Evolutionary conservation across 257 asterid species (phyloP).

Genomic region (Solanum raphanifolium): DNA sequence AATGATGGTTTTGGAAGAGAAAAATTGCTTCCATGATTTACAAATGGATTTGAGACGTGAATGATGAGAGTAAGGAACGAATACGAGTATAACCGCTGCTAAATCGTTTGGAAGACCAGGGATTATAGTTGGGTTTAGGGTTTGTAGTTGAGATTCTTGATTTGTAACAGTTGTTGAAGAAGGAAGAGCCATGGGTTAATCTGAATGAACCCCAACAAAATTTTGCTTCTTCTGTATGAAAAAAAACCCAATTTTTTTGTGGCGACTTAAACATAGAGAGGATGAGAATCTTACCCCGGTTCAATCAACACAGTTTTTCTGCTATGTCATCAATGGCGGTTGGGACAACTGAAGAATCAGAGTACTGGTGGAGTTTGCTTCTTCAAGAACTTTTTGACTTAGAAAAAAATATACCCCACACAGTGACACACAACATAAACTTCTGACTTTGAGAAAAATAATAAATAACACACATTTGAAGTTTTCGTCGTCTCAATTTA

Average conservation of each 20-base stretch:
- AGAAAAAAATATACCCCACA: not conserved
- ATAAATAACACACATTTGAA: not conserved
- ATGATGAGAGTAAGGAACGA: conserved; percentile 66
- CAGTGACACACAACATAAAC: not conserved
- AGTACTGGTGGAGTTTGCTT: not conserved
- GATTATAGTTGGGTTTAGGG: conserved; percentile 46
- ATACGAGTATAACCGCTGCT: conserved; percentile 56
- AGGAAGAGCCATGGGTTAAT: conserved; percentile 37
- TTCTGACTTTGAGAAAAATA: not conserved
- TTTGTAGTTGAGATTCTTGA: conserved; percentile 30
- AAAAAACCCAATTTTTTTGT: not conserved
- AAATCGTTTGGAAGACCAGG: conserved; percentile 84
- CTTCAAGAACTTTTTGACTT: not conserved
- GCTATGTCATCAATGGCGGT: not conserved
- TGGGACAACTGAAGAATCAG: not conserved
- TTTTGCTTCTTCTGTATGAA: not conserved
- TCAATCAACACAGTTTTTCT: not conserved
- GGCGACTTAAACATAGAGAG: not conserved
- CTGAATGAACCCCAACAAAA: not conserved
- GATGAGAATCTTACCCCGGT: not conserved
- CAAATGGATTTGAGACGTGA: conserved; percentile 63
- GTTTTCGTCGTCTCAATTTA: too few relatives aligned
- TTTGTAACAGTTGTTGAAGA: conserved; percentile 11
- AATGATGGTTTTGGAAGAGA: conserved; percentile 51
- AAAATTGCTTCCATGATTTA: conserved; percentile 69